Base-by-base conservation (phyloP, 129 eudicot species). In the Arctium minus region DNA sequence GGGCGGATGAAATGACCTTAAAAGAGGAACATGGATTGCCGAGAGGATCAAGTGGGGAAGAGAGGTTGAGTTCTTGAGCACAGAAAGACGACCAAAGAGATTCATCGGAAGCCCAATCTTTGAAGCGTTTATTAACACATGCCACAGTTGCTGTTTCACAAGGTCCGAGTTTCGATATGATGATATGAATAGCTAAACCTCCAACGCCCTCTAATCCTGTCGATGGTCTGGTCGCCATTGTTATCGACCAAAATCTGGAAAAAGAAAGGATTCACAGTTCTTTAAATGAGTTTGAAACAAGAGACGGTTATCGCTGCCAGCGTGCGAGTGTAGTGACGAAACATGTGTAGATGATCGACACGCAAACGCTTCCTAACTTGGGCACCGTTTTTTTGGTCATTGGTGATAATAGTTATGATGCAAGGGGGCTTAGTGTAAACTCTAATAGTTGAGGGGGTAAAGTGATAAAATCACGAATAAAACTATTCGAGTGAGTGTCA, bases 71-170 rank as follows among this genome's bases (percentile, higher is more conserved):
- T 27, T 93, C 92, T 46, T 83, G 82, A 74, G 85, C 75, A 81
- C 91, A 91, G 68, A 89, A 86, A 32, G 68, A 53, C 4, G 94
- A 85, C 97, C 97, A 93, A 0, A 91, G 83, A 11, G 89, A 81
- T 22, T 90, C 97, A 37, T 91, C 97, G 50, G 90, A 88, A 27
- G 92, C 92, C 93, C 90, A 91, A 36, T 11, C 85, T 2, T 85
- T 85, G 71, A 88, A 91, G 30, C 85, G 82, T 65, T 84, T 83
- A 86, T 79, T 80, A 46, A 91, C 86, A 76, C 96, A 86, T 3
- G 83, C 86, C 0, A 88, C 84, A 6, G 89, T 37, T 13, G 92
- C 93, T 10, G 87, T 87, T 17, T 87, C 95, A 0, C 74, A 33
- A 6, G 95, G 89, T 3, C 86, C 86, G 9, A 91, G 85, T 78